These are phyloP conservation scores for Yamadazyma trypodendri DNA, from an alignment of 1,139 yeast species.

Conservation along the genomic window DNA sequence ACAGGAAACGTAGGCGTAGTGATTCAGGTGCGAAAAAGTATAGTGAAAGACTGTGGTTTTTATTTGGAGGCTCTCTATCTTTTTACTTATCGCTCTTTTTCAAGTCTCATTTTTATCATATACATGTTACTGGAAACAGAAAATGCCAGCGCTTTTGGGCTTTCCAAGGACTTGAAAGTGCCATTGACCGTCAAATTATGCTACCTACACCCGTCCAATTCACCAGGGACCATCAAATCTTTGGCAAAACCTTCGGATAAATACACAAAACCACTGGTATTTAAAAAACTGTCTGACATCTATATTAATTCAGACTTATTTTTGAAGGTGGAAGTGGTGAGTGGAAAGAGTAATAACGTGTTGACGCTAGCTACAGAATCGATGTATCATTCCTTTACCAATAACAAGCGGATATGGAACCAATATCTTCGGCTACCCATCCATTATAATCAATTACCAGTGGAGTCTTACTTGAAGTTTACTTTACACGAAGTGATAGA, in stretches of 20 bases:
- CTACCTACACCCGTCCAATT: slow-evolving; percentile 28
- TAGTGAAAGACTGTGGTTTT: too few species aligned
- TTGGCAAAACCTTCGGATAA: slow-evolving; percentile 53
- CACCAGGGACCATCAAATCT: slow-evolving; percentile 20
- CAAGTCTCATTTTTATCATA: too few species aligned
- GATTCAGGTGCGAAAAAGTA: too few species aligned
- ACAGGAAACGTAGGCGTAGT: too few species aligned
- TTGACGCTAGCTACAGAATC: slow-evolving; percentile 70
- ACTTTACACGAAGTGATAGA: slow-evolving; percentile 67
- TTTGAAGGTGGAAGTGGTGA: slow-evolving; percentile 60
- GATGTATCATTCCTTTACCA: slow-evolving; percentile 58
- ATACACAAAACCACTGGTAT: slow-evolving; percentile 52
- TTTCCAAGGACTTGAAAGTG: slow-evolving; percentile 66
- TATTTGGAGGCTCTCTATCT: too few species aligned
- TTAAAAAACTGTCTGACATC: slow-evolving; percentile 51
- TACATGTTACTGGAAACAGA: neutral
- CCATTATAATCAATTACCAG: slow-evolving; percentile 64
- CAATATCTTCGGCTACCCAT: slow-evolving; percentile 73
- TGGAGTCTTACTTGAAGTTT: slow-evolving; percentile 59
- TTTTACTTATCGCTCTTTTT: too few species aligned
- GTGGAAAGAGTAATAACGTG: slow-evolving; percentile 51
- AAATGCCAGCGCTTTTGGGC: slow-evolving; percentile 59
- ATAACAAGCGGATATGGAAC: slow-evolving; percentile 42
- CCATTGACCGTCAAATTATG: slow-evolving; percentile 45
- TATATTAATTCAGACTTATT: slow-evolving; percentile 58